Evolutionary conservation across 805 yeast species (phyloP), one percentile per base, ranked within the genome.

Genomic region (Tetrapisispora phaffii): DNA sequence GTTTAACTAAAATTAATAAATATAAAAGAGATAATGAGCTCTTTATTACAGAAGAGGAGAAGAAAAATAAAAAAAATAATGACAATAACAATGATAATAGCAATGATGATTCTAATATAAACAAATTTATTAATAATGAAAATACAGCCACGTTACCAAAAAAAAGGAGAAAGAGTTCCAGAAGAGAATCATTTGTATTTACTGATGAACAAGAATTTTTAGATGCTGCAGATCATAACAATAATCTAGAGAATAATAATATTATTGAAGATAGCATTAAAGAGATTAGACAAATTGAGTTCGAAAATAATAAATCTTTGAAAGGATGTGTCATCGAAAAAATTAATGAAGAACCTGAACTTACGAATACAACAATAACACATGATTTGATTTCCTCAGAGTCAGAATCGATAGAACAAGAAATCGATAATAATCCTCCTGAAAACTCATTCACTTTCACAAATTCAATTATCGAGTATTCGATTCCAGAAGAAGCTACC

Each of bases 151-250:
- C 8, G 6, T 6, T 22, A 17, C 23, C 46, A 9, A 66, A 59
- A 41, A 60, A 63, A 49, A 62, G 66, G 51, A 60, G 70, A 20
- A 69, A 63, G 47, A 64, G 68, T 45, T 59, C 67, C 5, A 58
- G 74, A 52, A 63, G 74, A 49, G 70, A 69, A 45, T 68, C 73
- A 1, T 61, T 69, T 39, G 66, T 66, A 49, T 53, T 65, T 21
- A 32, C 34, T 20, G 20, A 26, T 39, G 34, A 39, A 16, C 22
- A 39, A 31, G 41, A 39, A 39, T 29, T 39, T 39, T 29, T 24
- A 29, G 2, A 10, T 1, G 20, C 3, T 16, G 7, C 12, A 7
- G 26, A 28, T 39, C 19, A 34, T 41, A 21, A 21, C 16, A 10
- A 24, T 19, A 39, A 19, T 19, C 19, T 29, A 5, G 34, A 3